Base-by-base conservation (phyloP, 1,139 yeast genomes). In the Kodamaea anthophila region DNA sequence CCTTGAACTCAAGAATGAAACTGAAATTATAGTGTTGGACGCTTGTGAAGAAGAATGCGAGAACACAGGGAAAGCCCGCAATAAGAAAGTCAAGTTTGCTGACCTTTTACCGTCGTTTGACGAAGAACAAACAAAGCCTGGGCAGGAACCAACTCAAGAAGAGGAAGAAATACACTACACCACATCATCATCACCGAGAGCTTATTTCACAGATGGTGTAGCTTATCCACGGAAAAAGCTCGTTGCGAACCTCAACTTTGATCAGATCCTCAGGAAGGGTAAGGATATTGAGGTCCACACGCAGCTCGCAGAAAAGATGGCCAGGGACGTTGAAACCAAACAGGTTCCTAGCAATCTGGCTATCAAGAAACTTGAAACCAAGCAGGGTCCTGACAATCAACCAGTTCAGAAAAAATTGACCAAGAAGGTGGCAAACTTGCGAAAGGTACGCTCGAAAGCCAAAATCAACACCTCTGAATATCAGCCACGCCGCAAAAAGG, bases 171-270 rank as follows among this genome's bases (percentile, higher is more conserved):
- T 34, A 2, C 30, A 29, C 14, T 52, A 52, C 29, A 46, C 49
- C 1, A 24, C 46, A 1, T 49, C 55, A 2, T 36, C 51, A 1
- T 49, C 57, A 0, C 54, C 55, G 1, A 31, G 51, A 20, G 44
- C 53, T 1, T 53, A 39, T 29, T 44, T 52, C 21, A 41, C 38
- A 4, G 49, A 46, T 20, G 46, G 40, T 16, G 37, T 43, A 13
- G 31, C 31, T 11, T 49, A 47, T 20, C 56, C 56, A 6, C 39
- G 58, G 23, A 39, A 52, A 19, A 53, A 53, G 28, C 29, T 51
- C 19, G 58, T 53, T 5, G 58, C 56, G 1, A 47, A 47, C 21
- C 34, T 53, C 26, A 43, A 52, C 29, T 51, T 53, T 27, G 48
- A 45, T 20, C 55, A 52, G 32, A 53, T 53, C 5, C 28, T 53